Conservation (phyloP, 352 stramenopile genomes). For the Phytopythium boreale region DNA sequence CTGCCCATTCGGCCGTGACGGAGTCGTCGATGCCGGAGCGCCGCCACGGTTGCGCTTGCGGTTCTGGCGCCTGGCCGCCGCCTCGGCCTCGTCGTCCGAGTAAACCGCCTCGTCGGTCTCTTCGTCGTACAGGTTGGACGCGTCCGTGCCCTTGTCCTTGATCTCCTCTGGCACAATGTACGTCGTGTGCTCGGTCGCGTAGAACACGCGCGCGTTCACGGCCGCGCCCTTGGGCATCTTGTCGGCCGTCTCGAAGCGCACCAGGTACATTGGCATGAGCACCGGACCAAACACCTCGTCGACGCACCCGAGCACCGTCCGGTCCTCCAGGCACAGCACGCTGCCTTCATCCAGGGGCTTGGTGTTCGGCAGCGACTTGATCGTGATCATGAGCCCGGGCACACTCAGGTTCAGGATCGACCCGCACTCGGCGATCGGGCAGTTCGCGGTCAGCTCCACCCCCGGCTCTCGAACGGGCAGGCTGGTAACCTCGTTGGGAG, state of each 20-base stretch:
- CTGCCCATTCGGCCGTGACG: neutral
- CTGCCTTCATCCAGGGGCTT: constrained; percentile 79
- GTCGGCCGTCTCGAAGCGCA: constrained; percentile 63
- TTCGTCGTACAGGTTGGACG: constrained; percentile 87
- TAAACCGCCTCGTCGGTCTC: constrained; percentile 73
- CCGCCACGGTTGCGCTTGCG: constrained; percentile 60
- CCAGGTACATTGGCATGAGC: constrained; percentile 85
- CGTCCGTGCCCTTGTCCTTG: constrained; percentile 80
- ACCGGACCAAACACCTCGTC: constrained; percentile 86
- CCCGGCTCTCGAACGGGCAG: constrained; percentile 58
- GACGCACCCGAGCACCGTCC: constrained; percentile 72
- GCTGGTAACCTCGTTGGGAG: constrained; percentile 52
- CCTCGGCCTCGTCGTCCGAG: constrained; percentile 83
- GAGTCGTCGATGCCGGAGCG: neutral
- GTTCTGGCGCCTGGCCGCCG: constrained; percentile 60
- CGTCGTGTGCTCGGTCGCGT: constrained; percentile 73
- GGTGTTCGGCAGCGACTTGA: constrained; percentile 59
- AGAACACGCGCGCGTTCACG: constrained; percentile 53
- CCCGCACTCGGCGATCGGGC: constrained; percentile 66
- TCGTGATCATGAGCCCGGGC: constrained; percentile 67
- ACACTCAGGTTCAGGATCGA: constrained; percentile 63
- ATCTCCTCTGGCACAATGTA: constrained; percentile 78
- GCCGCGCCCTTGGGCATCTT: constrained; percentile 60
- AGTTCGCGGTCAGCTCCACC: constrained; percentile 70
- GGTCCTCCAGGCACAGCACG: constrained; percentile 77